Evolutionary conservation across 1,284 basidiomycete genomes (phyloP), one percentile per base, ranked within the genome.

Genomic region (Puccinia hordei): DNA sequence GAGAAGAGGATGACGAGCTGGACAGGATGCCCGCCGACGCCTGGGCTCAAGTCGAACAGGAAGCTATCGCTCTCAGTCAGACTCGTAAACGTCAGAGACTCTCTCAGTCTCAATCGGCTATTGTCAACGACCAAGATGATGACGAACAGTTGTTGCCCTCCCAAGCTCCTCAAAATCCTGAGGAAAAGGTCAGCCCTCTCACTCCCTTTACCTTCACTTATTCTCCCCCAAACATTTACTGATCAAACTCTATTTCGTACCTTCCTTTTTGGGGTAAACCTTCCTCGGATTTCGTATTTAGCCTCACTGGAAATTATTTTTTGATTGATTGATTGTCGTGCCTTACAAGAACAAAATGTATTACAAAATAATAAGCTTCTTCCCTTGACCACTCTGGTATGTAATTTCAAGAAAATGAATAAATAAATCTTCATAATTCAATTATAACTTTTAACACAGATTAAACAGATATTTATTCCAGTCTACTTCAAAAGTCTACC

Each of bases 31-130:
- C 61, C 38, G 24, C 57, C 2, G 46, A 22, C 10, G 30, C 63
- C 46, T 77, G 57, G 74, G 74, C 41, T 35, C 41, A 77, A 22
- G 61, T 77, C 41, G 63, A 77, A 41, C 74, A 77, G 24, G 24
- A 77, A 6, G 74, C 74, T 65, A 66, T 77, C 33, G 38, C 46
- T 6, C 61, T 65, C 33, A 66, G 59, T 51, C 74, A 76, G 49
- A 27, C 61, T 30, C 74, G 63, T 30, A n/a, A 77, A 41, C 59
- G 65, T 2, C 44, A n/a, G 27, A 38, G 35, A 55, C 41, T 68
- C 24, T 65, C 74, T 22, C 74, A 51, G 27, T 66, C 44, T 15
- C 61, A 59, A 0, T 61, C 38, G n/a, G n/a, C 46, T 22, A 24
- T 35, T 8, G 3, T 15, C 59, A 35, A 63, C 49, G 68, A 30